A percentile compares a stretch with the other conserved stretches of the same genome.
Conservation (phyloP, 495 filamentous ascomycete species). For the Penicillium lagena region DNA sequence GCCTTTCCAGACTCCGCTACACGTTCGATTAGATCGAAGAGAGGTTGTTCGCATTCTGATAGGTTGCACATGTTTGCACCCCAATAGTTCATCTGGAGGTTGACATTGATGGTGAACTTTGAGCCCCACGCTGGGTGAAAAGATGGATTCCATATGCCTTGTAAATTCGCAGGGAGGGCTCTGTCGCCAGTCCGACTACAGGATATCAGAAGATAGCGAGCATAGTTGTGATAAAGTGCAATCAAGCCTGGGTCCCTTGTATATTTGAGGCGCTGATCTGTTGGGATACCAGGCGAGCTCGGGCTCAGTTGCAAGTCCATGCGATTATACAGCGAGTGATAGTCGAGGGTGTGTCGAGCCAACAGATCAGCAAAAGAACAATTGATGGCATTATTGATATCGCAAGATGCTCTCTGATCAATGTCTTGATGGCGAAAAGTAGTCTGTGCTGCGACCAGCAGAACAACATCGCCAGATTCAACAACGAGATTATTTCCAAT, state of each 20-base stretch:
- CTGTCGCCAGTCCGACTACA: slow-evolving; percentile 30
- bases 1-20: slow-evolving; percentile 25
- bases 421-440: slow-evolving; percentile 27
- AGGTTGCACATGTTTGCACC: slow-evolving; percentile 38
- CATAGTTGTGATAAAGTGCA: slow-evolving; percentile 41
- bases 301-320: slow-evolving; percentile 23
- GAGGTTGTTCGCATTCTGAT: slow-evolving; percentile 22
- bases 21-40: slow-evolving; percentile 37
- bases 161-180: slow-evolving; percentile 49
- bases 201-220: slow-evolving; percentile 40
- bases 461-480: slow-evolving; percentile 18
- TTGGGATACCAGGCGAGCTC: slow-evolving; percentile 17
- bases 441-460: slow-evolving; percentile 36
- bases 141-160: slow-evolving; percentile 51
- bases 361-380: slow-evolving; percentile 14
- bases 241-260: slow-evolving; percentile 30
- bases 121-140: slow-evolving; percentile 46
- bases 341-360: slow-evolving; percentile 24
- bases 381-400: slow-evolving; percentile 17
- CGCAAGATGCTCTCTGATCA: slow-evolving; percentile 11
- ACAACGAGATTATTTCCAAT: slow-evolving; percentile 26
- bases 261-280: slow-evolving; percentile 18
- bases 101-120: slow-evolving; percentile 55
- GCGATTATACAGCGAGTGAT: slow-evolving; percentile 24
- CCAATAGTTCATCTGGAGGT: slow-evolving; percentile 60